Base-by-base conservation (phyloP, 1,284 basidiomycete genomes). In the Mycosarcoma mackinlayi region DNA sequence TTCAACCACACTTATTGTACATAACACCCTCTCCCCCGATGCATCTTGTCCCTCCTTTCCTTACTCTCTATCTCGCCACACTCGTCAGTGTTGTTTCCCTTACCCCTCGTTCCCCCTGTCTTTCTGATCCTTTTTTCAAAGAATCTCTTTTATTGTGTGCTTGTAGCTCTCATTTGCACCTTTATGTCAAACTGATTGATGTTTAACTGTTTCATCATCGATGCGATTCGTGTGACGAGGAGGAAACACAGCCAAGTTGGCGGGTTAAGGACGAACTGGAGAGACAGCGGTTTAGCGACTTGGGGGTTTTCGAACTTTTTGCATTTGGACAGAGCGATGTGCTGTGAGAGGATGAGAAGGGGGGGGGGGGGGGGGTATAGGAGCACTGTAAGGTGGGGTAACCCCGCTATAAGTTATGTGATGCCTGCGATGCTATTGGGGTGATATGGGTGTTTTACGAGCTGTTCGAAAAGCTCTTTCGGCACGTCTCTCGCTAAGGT, bases 401-500 rank as follows among this genome's bases (percentile, higher is more conserved):
- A n/a, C n/a, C n/a, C n/a, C n/a, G n/a, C n/a, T n/a, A n/a, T n/a
- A n/a, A n/a, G 9, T 37, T 30, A 63, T 25, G 42, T 49, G 31
- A 69, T 27, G 3, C 56, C 60, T 16, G 37, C 34, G 19, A 71
- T 59, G 58, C 58, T 62, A 23, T 71, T 62, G 1, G 63, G 69
- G 21, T 71, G 63, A 18, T 67, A 67, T 4, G 69, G 69, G 45
- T 79, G 77, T 27, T 45, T 62, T 23, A 72, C 73, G 14, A 79
- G 57, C 4, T 73, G 73, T 31, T 74, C 46, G 50, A 76, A 76
- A n/a, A 78, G 46, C 3, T 55, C 91, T 25, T 89, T 81, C 0
- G 93, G 92, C 10, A 98, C 86, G 77, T 97, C 93, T 62, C 93
- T 89, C 21, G 96, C 92, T 27, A 98, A 88, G 0, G 92, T 93